These are phyloP conservation scores for Dryas octopetala DNA, from an alignment of 306 rosid species.

Conservation along the genomic window DNA sequence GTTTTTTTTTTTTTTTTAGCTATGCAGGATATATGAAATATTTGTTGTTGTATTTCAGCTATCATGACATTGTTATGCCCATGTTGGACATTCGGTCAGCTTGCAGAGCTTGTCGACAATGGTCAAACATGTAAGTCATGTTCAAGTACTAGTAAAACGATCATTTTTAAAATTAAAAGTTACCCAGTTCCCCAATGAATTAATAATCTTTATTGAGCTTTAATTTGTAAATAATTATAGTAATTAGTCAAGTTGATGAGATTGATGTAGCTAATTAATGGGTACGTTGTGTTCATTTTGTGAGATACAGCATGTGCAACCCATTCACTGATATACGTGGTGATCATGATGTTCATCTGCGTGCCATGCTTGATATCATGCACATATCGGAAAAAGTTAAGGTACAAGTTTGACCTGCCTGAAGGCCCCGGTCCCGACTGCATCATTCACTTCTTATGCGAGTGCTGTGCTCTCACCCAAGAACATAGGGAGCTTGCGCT, in stretches of 20 bases:
- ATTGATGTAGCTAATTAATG: neutral
- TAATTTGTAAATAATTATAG: too few species aligned
- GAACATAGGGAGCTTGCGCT: slow-evolving; percentile 31
- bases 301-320: neutral
- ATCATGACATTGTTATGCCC: slow-evolving; percentile 12
- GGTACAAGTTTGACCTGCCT: slow-evolving; percentile 20
- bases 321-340: slow-evolving; percentile 2
- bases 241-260: neutral
- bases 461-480: slow-evolving; percentile 34
- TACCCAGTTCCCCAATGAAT: neutral
- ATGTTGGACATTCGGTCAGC: slow-evolving; percentile 17
- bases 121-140: slow-evolving; percentile 6
- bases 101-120: slow-evolving; percentile 17
- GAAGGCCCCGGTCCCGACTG: slow-evolving; percentile 32
- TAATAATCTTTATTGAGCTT: neutral
- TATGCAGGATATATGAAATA: neutral
- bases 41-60: slow-evolving; percentile 9
- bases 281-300: neutral
- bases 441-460: slow-evolving; percentile 28
- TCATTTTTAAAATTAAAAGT: too few species aligned
- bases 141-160: too few species aligned
- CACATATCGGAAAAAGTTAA: slow-evolving; percentile 24
- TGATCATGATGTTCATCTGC: neutral
- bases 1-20: neutral
- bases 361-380: slow-evolving; percentile 30